Evolutionary conservation across 768 basidiomycete species (phyloP).

Genomic region (Coprinopsis sp.): DNA sequence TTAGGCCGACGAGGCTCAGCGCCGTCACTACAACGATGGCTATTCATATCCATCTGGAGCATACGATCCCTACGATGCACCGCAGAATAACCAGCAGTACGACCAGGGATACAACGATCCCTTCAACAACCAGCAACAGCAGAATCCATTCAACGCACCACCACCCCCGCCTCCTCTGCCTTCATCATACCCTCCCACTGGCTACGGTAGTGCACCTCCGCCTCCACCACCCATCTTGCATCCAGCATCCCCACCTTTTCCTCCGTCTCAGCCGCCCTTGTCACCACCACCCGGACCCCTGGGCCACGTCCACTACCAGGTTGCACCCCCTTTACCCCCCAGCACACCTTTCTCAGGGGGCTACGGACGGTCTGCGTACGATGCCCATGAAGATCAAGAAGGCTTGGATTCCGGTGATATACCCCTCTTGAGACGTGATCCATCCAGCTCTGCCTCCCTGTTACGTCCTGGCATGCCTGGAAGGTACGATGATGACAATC

Average conservation of each 20-base stretch:
- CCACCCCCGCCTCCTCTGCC: slow-evolving; percentile 20
- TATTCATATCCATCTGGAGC: slow-evolving; percentile 38
- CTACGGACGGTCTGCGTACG: slow-evolving; percentile 26
- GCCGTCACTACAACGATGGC: slow-evolving; percentile 62
- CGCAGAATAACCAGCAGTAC: slow-evolving; percentile 22
- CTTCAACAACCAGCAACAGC: slow-evolving; percentile 3
- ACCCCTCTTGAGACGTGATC: slow-evolving; percentile 55
- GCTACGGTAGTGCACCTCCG: slow-evolving; percentile 16
- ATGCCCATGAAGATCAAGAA: slow-evolving; percentile 39
- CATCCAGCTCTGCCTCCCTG: slow-evolving; percentile 22
- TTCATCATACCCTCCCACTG: slow-evolving; percentile 22
- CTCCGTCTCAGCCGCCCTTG: too few species aligned
- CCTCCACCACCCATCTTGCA: slow-evolving; percentile 9
- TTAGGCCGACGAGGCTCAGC: slow-evolving; percentile 63
- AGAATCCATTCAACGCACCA: slow-evolving; percentile 40
- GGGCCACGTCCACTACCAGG: slow-evolving; percentile 7
- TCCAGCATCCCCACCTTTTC: slow-evolving; percentile 14
- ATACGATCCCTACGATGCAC: slow-evolving; percentile 37
- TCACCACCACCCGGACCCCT: too few species aligned
- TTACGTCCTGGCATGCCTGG: slow-evolving; percentile 32
- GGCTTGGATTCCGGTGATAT: slow-evolving; percentile 59
- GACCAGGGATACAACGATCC: slow-evolving; percentile 35
- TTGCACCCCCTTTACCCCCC: slow-evolving; percentile 10
- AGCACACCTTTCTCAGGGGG: slow-evolving; percentile 12
- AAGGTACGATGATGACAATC: slow-evolving; percentile 34